Percentiles rank a stretch among this genome's conserved stretches.
Evolutionary conservation across 1,284 basidiomycete species (phyloP).

Genomic region (Cryptococcus maquisensis): DNA sequence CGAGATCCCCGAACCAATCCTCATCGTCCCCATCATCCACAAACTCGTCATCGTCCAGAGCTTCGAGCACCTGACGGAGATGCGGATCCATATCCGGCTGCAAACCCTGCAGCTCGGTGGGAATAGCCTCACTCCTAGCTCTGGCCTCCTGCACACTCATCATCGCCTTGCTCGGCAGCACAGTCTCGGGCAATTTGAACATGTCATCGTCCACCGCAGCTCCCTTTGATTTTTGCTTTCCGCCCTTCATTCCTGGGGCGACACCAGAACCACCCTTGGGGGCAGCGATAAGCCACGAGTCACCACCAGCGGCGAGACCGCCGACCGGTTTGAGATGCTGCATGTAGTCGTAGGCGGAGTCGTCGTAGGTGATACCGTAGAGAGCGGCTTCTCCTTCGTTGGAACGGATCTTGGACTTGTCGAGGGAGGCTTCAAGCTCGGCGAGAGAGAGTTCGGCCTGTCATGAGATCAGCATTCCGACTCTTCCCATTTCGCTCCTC

Average conservation of each 20-base stretch:
- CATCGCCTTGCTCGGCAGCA: conserved; percentile 67
- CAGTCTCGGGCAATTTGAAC: conserved; percentile 60
- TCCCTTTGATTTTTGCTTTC: conserved; percentile 36
- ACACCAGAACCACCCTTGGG: conserved; percentile 53
- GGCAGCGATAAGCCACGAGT: conserved; percentile 63
- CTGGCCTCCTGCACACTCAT: conserved; percentile 63
- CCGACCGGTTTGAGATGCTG: conserved; percentile 83
- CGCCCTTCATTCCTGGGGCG: conserved; percentile 37
- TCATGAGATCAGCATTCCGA: not conserved
- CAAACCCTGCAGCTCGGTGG: conserved; percentile 78
- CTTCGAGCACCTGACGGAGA: conserved; percentile 86
- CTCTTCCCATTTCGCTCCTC: not conserved
- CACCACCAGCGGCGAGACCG: conserved; percentile 57
- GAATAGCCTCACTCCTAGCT: conserved; percentile 64
- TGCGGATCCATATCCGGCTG: conserved; percentile 97
- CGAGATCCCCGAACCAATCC: conserved; percentile 42
- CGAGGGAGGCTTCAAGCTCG: conserved; percentile 52
- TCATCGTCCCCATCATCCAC: conserved; percentile 65
- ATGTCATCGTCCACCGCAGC: conserved; percentile 37
- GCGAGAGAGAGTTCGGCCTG: conserved; percentile 50
- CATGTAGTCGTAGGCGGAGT: conserved; percentile 99
- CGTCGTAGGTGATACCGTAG: conserved; percentile 94
- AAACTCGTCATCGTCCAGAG: conserved; percentile 93
- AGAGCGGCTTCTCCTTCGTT: conserved; percentile 77
- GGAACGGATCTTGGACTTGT: conserved; percentile 33